These are phyloP conservation scores for Vaccinium corymbosum DNA, from an alignment of 148 eudicot species.

Conservation along the genomic window DNA sequence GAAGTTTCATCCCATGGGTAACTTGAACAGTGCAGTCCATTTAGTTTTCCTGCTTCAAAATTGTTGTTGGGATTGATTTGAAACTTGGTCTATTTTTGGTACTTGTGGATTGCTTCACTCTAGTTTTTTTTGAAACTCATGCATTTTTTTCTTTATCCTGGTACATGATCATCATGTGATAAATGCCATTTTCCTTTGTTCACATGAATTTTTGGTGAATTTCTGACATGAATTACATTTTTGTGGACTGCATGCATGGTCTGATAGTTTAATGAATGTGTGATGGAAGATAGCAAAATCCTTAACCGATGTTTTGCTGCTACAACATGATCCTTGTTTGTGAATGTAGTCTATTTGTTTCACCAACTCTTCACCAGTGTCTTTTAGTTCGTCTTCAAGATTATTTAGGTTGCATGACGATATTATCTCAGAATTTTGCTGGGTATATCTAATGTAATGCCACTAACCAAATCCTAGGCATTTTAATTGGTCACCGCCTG, in stretches of 20 bases:
- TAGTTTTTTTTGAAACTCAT: background rate
- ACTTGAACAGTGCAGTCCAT: background rate
- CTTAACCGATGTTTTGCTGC: background rate
- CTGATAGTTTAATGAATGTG: background rate
- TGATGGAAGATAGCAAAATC: background rate
- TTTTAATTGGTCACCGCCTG: background rate
- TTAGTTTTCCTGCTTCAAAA: background rate
- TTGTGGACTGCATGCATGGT: background rate
- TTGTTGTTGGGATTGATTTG: background rate
- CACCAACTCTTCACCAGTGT: background rate
- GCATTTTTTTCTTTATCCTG: constrained; percentile 2
- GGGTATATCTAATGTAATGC: background rate
- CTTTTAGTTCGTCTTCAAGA: background rate
- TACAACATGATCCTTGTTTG: background rate
- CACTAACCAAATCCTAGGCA: background rate
- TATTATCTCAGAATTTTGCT: background rate
- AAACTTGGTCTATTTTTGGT: background rate
- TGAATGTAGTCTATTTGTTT: background rate
- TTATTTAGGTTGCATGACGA: background rate
- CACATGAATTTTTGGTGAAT: background rate
- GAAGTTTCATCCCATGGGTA: background rate
- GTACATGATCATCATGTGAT: background rate
- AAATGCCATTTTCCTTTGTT: background rate
- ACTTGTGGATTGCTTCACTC: background rate
- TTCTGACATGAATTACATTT: background rate